Conservation (phyloP, 306 rosid genomes). For the Sechiopsis laciniata region DNA sequence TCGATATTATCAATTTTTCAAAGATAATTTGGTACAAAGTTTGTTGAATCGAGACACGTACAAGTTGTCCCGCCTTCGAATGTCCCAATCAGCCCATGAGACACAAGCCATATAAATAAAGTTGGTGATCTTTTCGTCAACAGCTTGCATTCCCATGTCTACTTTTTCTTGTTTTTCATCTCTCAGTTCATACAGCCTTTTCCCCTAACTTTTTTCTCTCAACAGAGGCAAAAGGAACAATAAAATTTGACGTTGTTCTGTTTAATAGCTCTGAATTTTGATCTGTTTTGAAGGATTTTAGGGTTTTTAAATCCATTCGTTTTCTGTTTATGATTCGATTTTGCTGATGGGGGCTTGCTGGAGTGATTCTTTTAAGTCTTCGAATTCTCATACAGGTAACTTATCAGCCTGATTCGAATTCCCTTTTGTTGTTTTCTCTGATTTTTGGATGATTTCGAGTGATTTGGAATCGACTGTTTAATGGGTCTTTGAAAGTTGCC, state of each 20-base stretch:
- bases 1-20: too few species aligned
- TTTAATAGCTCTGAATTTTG: neutral
- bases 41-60: too few species aligned
- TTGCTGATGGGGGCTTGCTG: slow-evolving; percentile 87
- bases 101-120: slow-evolving; percentile 26
- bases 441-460: slow-evolving; percentile 13
- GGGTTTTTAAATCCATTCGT: neutral
- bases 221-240: neutral
- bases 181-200: slow-evolving; percentile 13
- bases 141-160: slow-evolving; percentile 2
- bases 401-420: slow-evolving; percentile 3
- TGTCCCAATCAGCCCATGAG: slow-evolving; percentile 22
- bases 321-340: slow-evolving; percentile 26
- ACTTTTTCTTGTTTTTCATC: slow-evolving; percentile 8
- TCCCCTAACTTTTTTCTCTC: neutral
- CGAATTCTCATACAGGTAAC: slow-evolving; percentile 60
- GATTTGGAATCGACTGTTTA: neutral
- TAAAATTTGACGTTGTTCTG: slow-evolving; percentile 19
- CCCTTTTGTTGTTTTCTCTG: neutral
- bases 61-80: neutral
- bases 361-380: slow-evolving; percentile 69
- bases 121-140: slow-evolving; percentile 25
- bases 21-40: too few species aligned
- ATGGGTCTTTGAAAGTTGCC: neutral
- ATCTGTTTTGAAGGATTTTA: slow-evolving; percentile 13